These are phyloP conservation scores for sorghum (Sorghum bicolor) DNA, from an alignment of 176 grass and related monocot genomes.

Conservation along the genomic window DNA sequence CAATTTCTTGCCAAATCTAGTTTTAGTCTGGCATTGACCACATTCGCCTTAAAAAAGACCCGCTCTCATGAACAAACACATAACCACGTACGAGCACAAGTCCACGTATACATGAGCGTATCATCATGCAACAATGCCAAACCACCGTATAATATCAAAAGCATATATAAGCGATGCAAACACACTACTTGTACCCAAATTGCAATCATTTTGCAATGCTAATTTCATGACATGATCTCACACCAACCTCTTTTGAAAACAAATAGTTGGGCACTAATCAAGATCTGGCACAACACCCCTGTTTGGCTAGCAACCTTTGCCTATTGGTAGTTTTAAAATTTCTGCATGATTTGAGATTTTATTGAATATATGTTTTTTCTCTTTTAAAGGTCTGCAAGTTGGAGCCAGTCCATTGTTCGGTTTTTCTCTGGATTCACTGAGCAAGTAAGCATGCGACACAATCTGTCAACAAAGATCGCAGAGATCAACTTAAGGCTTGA, in stretches of 20 bases:
- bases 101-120: too few species aligned
- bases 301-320: not conserved
- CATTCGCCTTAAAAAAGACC: too few species aligned
- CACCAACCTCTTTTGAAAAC: not conserved
- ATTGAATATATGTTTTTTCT: not conserved
- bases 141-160: too few species aligned
- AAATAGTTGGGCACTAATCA: not conserved
- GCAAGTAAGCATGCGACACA: not conserved
- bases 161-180: too few species aligned
- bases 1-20: too few species aligned
- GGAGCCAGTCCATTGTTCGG: not conserved
- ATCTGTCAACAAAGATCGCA: not conserved
- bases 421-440: not conserved
- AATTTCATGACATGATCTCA: too few species aligned
- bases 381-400: not conserved
- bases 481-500: conserved; percentile 9
- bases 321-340: not conserved
- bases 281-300: not conserved
- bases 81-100: too few species aligned
- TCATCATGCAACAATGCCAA: too few species aligned
- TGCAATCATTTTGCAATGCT: too few species aligned
- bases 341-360: not conserved
- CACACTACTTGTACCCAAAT: too few species aligned
- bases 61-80: too few species aligned
- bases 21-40: too few species aligned